A percentile compares a stretch with the other conserved stretches of the same genome.
Conservation (phyloP, 1,139 yeast genomes). For the Pneumocystis murina region DNA sequence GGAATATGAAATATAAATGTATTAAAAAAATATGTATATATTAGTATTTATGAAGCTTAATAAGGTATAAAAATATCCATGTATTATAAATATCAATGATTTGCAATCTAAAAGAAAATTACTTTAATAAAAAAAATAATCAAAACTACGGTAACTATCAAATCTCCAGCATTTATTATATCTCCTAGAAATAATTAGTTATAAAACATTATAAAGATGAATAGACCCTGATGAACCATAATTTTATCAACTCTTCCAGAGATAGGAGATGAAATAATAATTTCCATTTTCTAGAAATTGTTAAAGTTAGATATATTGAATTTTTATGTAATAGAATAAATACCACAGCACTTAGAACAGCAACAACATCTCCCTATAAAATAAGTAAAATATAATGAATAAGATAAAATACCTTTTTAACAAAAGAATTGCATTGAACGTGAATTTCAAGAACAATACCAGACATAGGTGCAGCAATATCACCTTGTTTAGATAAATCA, state of each 20-base stretch:
- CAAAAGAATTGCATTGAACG: constrained; percentile 70
- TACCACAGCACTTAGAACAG: constrained; percentile 95
- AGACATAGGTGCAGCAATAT: constrained; percentile 98
- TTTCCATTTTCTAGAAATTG: constrained; percentile 33
- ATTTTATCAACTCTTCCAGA: constrained; percentile 71
- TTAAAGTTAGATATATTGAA: not conserved
- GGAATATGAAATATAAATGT: not conserved
- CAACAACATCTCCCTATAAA: constrained; percentile 56
- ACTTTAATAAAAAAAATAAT: no score
- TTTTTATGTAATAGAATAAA: constrained; percentile 36
- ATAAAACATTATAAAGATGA: no score
- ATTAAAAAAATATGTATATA: not conserved
- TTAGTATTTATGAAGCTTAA: no score
- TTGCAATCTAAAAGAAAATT: not conserved
- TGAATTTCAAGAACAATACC: constrained; percentile 95
- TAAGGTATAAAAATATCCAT: no score
- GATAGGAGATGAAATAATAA: constrained; percentile 89
- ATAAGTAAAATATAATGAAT: no score
- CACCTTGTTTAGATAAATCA: constrained; percentile 67
- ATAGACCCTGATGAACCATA: constrained; percentile 54
- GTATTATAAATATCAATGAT: no score
- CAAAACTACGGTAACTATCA: constrained; percentile 32
- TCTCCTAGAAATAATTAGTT: constrained; percentile 27
- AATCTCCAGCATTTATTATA: constrained; percentile 84
- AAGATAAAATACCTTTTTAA: constrained; percentile 47